Conservation (phyloP, 805 yeast genomes). For the Sungouiozyma intestinalis region DNA sequence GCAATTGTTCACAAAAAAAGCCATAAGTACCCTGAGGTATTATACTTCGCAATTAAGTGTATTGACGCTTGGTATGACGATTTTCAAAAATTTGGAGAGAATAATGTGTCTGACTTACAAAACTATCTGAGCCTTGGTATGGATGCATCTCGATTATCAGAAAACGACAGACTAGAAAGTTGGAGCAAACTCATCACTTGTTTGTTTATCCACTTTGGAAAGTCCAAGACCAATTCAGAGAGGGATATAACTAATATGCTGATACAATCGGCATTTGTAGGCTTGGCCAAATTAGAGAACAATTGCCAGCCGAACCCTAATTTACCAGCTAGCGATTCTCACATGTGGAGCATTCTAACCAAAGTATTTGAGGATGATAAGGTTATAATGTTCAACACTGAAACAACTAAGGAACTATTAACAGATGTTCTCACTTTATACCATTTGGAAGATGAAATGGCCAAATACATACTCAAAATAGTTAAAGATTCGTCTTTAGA, state of each 20-base stretch:
- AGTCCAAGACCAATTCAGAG: neutral
- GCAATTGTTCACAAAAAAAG: conserved; percentile 13
- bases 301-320: conserved; percentile 9
- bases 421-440: conserved; percentile 56
- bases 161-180: conserved; percentile 6
- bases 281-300: conserved; percentile 12
- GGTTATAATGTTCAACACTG: conserved; percentile 39
- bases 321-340: conserved; percentile 12
- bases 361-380: conserved; percentile 42
- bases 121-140: conserved; percentile 10
- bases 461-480: conserved; percentile 40
- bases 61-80: conserved; percentile 8
- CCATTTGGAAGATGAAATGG: conserved; percentile 49
- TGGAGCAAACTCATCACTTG: conserved; percentile 20
- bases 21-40: conserved; percentile 9
- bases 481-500: conserved; percentile 46
- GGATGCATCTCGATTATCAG: conserved; percentile 6
- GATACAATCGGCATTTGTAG: conserved; percentile 15
- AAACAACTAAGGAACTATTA: conserved; percentile 49
- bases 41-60: conserved; percentile 10
- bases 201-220: conserved; percentile 9
- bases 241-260: conserved; percentile 9
- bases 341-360: conserved; percentile 47
- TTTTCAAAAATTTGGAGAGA: conserved; percentile 2
- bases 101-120: conserved; percentile 2